Conservation (phyloP, 2,329 filamentous ascomycete species). For the Curvularia spicifera region DNA sequence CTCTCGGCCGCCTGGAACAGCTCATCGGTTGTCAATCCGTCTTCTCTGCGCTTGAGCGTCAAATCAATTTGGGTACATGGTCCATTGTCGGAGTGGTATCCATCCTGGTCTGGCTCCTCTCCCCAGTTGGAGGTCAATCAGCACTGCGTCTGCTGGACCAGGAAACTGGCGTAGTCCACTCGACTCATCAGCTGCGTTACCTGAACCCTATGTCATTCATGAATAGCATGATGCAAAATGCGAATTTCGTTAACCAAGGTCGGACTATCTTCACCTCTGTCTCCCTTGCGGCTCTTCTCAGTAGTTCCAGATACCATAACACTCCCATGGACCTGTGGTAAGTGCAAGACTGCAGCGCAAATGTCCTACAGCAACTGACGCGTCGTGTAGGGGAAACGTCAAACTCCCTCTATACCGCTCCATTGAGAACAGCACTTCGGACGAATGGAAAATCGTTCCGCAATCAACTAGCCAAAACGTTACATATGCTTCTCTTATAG, state of each 20-base stretch:
- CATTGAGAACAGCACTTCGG: slow-evolving; percentile 25
- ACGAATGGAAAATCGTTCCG: slow-evolving; percentile 29
- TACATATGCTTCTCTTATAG: slow-evolving; percentile 37
- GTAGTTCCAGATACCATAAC: slow-evolving; percentile 31
- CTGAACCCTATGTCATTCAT: slow-evolving; percentile 22
- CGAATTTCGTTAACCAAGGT: slow-evolving; percentile 21
- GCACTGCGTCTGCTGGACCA: slow-evolving; percentile 34
- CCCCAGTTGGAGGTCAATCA: slow-evolving; percentile 41
- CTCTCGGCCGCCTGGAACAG: slow-evolving; percentile 37
- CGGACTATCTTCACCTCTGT: slow-evolving; percentile 31
- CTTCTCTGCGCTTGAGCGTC: slow-evolving; percentile 40
- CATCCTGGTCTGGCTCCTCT: slow-evolving; percentile 37
- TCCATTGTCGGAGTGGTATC: slow-evolving; percentile 33
- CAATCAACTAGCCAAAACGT: slow-evolving; percentile 18
- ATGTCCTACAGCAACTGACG: too few relatives aligned
- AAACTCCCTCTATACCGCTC: slow-evolving; percentile 35
- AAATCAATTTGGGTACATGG: slow-evolving; percentile 34
- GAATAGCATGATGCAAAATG: slow-evolving; percentile 19
- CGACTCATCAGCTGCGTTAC: slow-evolving; percentile 27
- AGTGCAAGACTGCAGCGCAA: neutral
- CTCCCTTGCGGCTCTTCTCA: slow-evolving; percentile 34
- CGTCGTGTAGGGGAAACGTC: slow-evolving; percentile 27
- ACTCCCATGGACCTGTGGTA: slow-evolving; percentile 33
- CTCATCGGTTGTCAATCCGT: slow-evolving; percentile 40
- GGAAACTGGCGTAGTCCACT: slow-evolving; percentile 20